A percentile compares a stretch with the other conserved stretches of the same genome.
These are phyloP conservation scores for Lasiodiplodia sp. DNA, from an alignment of 2,329 filamentous ascomycete species.

Conservation along the genomic window DNA sequence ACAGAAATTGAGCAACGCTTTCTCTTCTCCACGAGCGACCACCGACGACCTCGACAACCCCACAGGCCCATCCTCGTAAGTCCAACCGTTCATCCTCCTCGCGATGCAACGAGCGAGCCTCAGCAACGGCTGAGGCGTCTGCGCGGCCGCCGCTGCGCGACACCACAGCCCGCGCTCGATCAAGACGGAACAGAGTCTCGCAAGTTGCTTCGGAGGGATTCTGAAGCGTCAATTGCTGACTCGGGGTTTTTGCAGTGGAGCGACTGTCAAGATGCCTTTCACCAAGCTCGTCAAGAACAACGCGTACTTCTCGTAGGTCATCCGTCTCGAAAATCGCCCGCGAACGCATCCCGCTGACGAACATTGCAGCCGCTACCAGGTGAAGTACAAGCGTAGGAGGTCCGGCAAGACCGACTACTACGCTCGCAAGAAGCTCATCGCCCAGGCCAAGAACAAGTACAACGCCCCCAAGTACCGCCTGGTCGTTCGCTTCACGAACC, in stretches of 20 bases:
- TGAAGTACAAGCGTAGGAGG: conserved; percentile 98
- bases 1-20: conserved; percentile 24
- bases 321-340: conserved; percentile 13
- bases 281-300: conserved; percentile 93
- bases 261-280: conserved; percentile 31
- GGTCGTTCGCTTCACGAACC: conserved; percentile 99
- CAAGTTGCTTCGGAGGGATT: conserved; percentile 93
- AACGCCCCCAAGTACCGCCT: conserved; percentile 99
- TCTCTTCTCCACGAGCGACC: conserved; percentile 28
- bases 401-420: conserved; percentile 99
- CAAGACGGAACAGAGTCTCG: conserved; percentile 39
- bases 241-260: conserved; percentile 74
- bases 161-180: conserved; percentile 10
- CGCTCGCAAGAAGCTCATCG: conserved; percentile 98
- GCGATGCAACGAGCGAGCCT: conserved; percentile 24
- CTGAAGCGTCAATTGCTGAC: conserved; percentile 99
- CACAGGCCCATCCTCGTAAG: conserved; percentile 29
- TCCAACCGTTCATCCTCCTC: conserved; percentile 2
- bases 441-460: conserved; percentile 99
- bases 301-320: conserved; percentile 94
- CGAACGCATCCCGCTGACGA: conserved; percentile 36
- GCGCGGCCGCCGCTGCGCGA: conserved; percentile 2
- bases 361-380: conserved; percentile 86
- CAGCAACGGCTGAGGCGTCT: conserved; percentile 22
- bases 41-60: conserved; percentile 28